These are phyloP conservation scores for Lactifluus hygrophoroides DNA, from an alignment of 768 basidiomycete species.

Conservation along the genomic window DNA sequence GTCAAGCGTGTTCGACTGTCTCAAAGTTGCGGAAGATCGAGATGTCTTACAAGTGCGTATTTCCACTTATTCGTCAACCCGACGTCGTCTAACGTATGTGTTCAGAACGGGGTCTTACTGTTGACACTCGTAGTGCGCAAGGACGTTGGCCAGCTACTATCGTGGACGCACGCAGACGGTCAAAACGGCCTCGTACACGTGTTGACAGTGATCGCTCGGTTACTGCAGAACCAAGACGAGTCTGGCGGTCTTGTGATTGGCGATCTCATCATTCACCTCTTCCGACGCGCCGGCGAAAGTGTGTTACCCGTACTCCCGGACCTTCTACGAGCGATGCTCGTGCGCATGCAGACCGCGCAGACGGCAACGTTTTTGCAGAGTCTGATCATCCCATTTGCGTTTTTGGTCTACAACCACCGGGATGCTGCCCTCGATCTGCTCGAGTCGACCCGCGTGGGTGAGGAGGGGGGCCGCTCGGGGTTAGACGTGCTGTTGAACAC, in stretches of 20 bases:
- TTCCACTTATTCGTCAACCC: not conserved
- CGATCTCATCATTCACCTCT: constrained; percentile 87
- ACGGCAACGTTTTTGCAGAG: constrained; percentile 93
- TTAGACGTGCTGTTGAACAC: constrained; percentile 85
- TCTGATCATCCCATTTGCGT: constrained; percentile 87
- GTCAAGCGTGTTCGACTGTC: constrained; percentile 60
- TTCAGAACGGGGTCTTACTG: constrained; percentile 65
- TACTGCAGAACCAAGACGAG: constrained; percentile 76
- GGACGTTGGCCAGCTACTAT: constrained; percentile 71
- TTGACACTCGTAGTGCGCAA: constrained; percentile 82
- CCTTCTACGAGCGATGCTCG: constrained; percentile 75
- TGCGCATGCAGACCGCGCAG: constrained; percentile 73
- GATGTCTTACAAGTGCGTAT: constrained; percentile 67
- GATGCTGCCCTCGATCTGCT: constrained; percentile 72
- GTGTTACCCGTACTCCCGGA: constrained; percentile 83
- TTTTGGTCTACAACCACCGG: constrained; percentile 80
- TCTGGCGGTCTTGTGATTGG: constrained; percentile 90
- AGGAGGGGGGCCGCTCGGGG: constrained; percentile 44
- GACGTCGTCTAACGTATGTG: not conserved
- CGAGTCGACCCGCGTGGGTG: constrained; percentile 47
- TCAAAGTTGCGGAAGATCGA: constrained; percentile 71
- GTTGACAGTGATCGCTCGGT: constrained; percentile 65
- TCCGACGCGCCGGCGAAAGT: constrained; percentile 72
- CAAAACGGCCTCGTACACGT: constrained; percentile 70
- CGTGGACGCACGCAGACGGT: constrained; percentile 62